phyloP scores from a whole-genome alignment of 108 stramenopile genomes.

The Cyclotella sp. region DNA sequence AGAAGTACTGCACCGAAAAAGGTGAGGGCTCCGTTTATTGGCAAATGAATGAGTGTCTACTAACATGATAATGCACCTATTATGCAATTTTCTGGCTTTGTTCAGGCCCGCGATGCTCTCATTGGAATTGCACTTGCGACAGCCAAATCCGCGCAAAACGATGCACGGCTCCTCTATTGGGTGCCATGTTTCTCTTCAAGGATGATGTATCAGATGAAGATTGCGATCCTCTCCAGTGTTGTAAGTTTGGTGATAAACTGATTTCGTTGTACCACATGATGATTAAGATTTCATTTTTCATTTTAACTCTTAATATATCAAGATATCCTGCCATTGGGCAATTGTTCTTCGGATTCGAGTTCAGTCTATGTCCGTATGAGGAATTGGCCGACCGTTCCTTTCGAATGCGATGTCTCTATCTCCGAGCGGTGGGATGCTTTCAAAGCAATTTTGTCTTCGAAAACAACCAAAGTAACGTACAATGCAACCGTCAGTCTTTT shows the following conservation, averaged over 20 bases:
- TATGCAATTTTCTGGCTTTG: not conserved
- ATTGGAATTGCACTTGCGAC: constrained; percentile 61
- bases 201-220: not conserved
- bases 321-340: constrained; percentile 50
- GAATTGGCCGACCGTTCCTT: constrained; percentile 38
- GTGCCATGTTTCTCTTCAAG: constrained; percentile 58
- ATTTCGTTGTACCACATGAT: not conserved
- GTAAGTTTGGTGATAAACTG: not conserved
- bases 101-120: constrained; percentile 33
- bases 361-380: constrained; percentile 28
- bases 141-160: constrained; percentile 48
- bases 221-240: not conserved
- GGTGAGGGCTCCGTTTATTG: not conserved
- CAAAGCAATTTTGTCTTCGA: constrained; percentile 35
- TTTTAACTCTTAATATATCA: not conserved
- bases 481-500: constrained; percentile 48
- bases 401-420: constrained; percentile 46
- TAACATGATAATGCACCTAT: no score
- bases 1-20: constrained; percentile 56
- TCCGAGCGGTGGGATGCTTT: constrained; percentile 46
- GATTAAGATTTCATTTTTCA: not conserved
- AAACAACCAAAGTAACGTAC: constrained; percentile 43
- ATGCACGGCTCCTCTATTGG: constrained; percentile 37
- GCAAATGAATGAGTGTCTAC: not conserved
- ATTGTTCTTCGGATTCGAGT: constrained; percentile 1